Conservation (phyloP, 768 basidiomycete species). For the Mycena haematopus region DNA sequence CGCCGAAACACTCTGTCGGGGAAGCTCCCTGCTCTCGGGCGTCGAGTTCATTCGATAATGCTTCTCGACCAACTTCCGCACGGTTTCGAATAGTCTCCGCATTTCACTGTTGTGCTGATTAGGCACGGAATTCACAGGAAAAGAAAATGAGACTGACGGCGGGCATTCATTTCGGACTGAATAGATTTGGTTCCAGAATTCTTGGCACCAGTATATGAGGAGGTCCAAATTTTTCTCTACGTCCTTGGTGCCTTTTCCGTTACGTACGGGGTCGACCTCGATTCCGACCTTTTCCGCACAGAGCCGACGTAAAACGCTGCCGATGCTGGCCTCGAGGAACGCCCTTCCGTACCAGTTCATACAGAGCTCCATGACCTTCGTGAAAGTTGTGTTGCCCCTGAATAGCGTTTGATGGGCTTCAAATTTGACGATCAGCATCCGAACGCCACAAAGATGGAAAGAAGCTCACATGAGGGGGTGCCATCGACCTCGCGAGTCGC, state of each 20-base stretch:
- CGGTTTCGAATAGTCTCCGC: constrained; percentile 69
- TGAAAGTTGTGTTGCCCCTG: constrained; percentile 69
- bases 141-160: constrained; percentile 52
- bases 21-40: constrained; percentile 60
- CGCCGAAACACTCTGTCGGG: constrained; percentile 85
- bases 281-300: constrained; percentile 77
- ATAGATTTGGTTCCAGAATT: constrained; percentile 85
- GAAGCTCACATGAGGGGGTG: constrained; percentile 66
- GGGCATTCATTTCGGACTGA: constrained; percentile 76
- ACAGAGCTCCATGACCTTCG: constrained; percentile 78
- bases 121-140: constrained; percentile 9
- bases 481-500: constrained; percentile 75
- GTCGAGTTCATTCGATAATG: constrained; percentile 56
- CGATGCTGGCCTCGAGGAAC: constrained; percentile 84
- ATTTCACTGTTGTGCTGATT: constrained; percentile 61
- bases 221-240: constrained; percentile 71
- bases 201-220: constrained; percentile 78
- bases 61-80: constrained; percentile 75
- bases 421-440: constrained; percentile 6
- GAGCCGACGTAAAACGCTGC: constrained; percentile 69
- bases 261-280: constrained; percentile 81
- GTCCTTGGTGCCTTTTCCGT: constrained; percentile 64
- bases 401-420: constrained; percentile 80
- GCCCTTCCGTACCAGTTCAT: constrained; percentile 84
- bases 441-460: constrained; percentile 1